Percentiles rank a stretch among this genome's conserved stretches.
phyloP scores from a whole-genome alignment of 768 basidiomycete genomes.

The Lentinula edodes region DNA sequence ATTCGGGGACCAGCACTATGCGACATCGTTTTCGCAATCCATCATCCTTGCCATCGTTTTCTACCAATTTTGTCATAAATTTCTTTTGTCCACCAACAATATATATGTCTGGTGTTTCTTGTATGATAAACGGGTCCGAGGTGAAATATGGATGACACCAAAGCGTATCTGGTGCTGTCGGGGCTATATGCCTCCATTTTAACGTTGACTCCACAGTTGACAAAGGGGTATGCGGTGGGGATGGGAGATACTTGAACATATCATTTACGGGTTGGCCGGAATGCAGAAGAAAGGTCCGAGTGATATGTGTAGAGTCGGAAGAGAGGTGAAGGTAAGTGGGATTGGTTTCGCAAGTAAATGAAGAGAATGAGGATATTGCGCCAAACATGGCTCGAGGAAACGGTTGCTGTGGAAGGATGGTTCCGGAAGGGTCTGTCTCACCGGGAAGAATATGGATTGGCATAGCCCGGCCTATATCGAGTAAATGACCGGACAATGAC shows the following conservation, averaged over 20 bases:
- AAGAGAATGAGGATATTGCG: conserved; percentile 46
- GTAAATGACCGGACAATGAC: conserved; percentile 61
- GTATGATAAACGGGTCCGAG: conserved; percentile 84
- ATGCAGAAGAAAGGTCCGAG: conserved; percentile 69
- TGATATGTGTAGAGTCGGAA: conserved; percentile 16
- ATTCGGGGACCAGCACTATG: conserved; percentile 77
- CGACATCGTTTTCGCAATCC: conserved; percentile 43
- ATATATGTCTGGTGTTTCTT: conserved; percentile 85
- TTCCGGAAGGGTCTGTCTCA: conserved; percentile 79
- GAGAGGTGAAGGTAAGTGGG: conserved; percentile 77
- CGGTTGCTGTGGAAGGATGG: conserved; percentile 89
- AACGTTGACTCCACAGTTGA: conserved; percentile 75
- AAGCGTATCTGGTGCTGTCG: conserved; percentile 96
- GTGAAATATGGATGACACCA: conserved; percentile 96
- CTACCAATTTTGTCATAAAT: conserved; percentile 72
- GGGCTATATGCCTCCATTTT: conserved; percentile 95
- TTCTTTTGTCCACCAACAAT: conserved; percentile 86
- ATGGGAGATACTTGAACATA: conserved; percentile 86
- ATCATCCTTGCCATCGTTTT: conserved; percentile 30
- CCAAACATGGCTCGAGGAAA: conserved; percentile 92
- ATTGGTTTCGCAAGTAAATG: conserved; percentile 81
- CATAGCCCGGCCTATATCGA: conserved; percentile 70
- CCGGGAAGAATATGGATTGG: conserved; percentile 90
- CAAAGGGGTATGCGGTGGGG: conserved; percentile 65
- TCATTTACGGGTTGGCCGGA: conserved; percentile 94